Evolutionary conservation across 78 protist genomes (phyloP), one percentile per base, ranked within the genome.

Genomic region (Dictyostelium capitatum): DNA sequence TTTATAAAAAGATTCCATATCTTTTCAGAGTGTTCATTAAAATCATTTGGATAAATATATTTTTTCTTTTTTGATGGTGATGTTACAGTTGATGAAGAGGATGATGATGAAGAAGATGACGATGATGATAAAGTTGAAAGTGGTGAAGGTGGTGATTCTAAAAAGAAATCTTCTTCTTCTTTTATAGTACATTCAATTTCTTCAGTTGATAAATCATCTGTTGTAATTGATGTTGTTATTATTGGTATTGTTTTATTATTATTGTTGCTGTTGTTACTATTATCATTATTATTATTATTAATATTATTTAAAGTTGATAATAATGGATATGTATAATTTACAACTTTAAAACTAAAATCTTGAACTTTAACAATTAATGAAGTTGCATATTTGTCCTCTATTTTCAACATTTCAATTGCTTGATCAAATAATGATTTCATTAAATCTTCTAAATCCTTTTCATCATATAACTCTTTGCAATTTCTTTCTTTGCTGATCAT

Each of bases 391-490:
- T 46, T 80, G 12, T 83, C 12, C 14, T 83, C 72, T 30, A 62
- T 11, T 43, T 9, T 47, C 37, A 70, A 50, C 32, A 70, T 37
- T 69, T 62, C 50, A 12, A n/a, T 46, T 25, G 17, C 74, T 51
- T n/a, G 50, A 17, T 56, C 32, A 41, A 6, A n/a, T 78, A 23
- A 69, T 23, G 32, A 72, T 28, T 20, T 14, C 79, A 87, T 74
- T 59, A 84, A 10, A 57, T 74, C 82, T 3, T 84, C 53, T 19
- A 87, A 28, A 32, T 87, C 93, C 6, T 78, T 59, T 64, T 77
- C 73, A 41, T 87, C 84, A 14, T 87, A 87, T 20, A 87, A 20
- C 20, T 87, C 93, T 65, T 87, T 87, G 37, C 93, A 87, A 20
- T 25, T 77, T 65, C 51, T 87, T 64, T 87, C 93, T 64, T 87